phyloP scores from a whole-genome alignment of 345 rosid species.

The Noccaea caerulescens region DNA sequence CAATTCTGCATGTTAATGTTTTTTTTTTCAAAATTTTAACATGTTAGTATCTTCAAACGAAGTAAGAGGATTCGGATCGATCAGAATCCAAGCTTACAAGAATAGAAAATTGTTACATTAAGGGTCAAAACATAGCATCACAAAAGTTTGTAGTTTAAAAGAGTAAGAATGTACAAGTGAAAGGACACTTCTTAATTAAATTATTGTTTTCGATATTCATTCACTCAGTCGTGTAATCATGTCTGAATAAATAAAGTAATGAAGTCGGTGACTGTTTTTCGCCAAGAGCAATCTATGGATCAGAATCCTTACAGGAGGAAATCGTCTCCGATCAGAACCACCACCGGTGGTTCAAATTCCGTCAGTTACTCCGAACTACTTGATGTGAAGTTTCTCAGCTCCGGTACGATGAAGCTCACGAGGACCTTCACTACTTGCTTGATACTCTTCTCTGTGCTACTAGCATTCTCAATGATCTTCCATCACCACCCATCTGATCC shows the following conservation, averaged over 20 bases:
- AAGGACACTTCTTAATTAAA: slow-evolving; percentile 4
- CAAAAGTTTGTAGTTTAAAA: not conserved
- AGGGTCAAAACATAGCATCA: not conserved
- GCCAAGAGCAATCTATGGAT: slow-evolving; percentile 41
- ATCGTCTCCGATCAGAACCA: slow-evolving; percentile 40
- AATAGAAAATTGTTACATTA: not conserved
- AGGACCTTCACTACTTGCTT: slow-evolving; percentile 49
- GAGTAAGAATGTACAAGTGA: not conserved
- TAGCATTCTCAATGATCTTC: slow-evolving; percentile 48
- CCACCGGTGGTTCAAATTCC: slow-evolving; percentile 25
- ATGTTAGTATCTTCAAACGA: not conserved
- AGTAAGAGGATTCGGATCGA: not conserved
- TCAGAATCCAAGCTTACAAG: not conserved
- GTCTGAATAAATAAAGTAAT: slow-evolving; percentile 30
- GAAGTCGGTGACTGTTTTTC: slow-evolving; percentile 40
- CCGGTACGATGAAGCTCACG: slow-evolving; percentile 46
- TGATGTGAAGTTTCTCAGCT: slow-evolving; percentile 43
- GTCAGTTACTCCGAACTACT: not conserved
- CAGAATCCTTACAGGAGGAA: slow-evolving; percentile 35
- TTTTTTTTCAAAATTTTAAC: not conserved
- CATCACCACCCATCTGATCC: slow-evolving; percentile 45
- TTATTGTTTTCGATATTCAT: not conserved
- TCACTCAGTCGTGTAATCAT: slow-evolving; percentile 20
- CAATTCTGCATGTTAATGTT: not conserved
- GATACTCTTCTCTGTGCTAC: slow-evolving; percentile 45